Percentiles rank a stretch among this genome's conserved stretches.
These are phyloP conservation scores for Graphium sp. DNA, from an alignment of 2,329 filamentous ascomycete genomes.

Conservation along the genomic window DNA sequence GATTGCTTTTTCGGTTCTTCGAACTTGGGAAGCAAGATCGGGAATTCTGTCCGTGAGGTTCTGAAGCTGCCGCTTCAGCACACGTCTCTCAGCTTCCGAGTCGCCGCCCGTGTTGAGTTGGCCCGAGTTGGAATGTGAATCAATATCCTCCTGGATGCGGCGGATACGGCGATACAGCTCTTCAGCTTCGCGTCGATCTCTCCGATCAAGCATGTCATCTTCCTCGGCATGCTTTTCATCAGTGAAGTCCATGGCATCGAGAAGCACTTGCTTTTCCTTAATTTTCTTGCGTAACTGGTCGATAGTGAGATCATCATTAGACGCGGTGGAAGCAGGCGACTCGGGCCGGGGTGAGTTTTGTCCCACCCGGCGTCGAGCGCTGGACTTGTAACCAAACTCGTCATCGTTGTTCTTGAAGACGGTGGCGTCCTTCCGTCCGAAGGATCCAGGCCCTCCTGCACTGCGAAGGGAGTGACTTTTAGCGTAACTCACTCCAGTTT, in stretches of 20 bases:
- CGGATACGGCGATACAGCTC: conserved; percentile 87
- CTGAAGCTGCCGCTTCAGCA: conserved; percentile 80
- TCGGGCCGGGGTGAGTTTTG: conserved; percentile 69
- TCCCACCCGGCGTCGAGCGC: conserved; percentile 72
- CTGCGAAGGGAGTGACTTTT: conserved; percentile 87
- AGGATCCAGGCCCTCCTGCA: conserved; percentile 34
- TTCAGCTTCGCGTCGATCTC: conserved; percentile 82
- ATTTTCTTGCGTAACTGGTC: conserved; percentile 90
- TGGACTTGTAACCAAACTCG: conserved; percentile 81
- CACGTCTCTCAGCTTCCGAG: conserved; percentile 73
- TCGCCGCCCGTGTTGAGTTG: conserved; percentile 52
- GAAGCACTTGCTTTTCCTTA: conserved; percentile 78
- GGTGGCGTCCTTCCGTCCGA: conserved; percentile 77
- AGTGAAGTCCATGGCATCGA: conserved; percentile 92
- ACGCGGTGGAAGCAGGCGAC: conserved; percentile 49
- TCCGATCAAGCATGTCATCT: conserved; percentile 78
- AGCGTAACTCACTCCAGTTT: conserved; percentile 94
- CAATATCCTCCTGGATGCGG: conserved; percentile 86
- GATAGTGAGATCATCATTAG: conserved; percentile 65
- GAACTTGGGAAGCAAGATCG: conserved; percentile 79
- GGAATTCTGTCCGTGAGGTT: conserved; percentile 78
- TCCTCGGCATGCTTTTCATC: conserved; percentile 83
- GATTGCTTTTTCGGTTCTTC: conserved; percentile 80
- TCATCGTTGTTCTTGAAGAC: conserved; percentile 96
- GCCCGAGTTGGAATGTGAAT: conserved; percentile 65